phyloP scores from a whole-genome alignment of 805 yeast species.

The Starmerella apicola region DNA sequence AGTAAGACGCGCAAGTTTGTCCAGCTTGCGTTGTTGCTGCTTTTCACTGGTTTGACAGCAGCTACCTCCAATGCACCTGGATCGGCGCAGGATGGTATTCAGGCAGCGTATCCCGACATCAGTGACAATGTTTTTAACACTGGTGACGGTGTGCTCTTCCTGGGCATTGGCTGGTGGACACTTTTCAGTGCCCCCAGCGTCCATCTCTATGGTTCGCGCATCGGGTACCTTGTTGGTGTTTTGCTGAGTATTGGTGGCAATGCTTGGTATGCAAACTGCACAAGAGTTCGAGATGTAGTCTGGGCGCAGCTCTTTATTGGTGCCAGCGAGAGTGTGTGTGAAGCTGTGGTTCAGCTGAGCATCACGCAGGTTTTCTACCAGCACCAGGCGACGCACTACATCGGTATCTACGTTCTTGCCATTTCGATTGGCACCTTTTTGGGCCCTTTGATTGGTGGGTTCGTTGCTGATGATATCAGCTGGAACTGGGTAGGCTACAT shows the following conservation, averaged over 20 bases:
- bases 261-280: slow-evolving; percentile 55
- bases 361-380: slow-evolving; percentile 60
- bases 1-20: slow-evolving; percentile 35
- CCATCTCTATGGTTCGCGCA: slow-evolving; percentile 39
- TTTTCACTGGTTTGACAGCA: slow-evolving; percentile 35
- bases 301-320: slow-evolving; percentile 75
- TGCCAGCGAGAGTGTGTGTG: slow-evolving; percentile 72
- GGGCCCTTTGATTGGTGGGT: slow-evolving; percentile 73
- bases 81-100: slow-evolving; percentile 53
- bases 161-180: slow-evolving; percentile 56
- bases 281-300: slow-evolving; percentile 45
- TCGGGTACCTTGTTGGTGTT: slow-evolving; percentile 52
- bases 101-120: slow-evolving; percentile 44
- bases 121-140: slow-evolving; percentile 60
- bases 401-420: slow-evolving; percentile 63
- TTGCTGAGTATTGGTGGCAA: slow-evolving; percentile 51
- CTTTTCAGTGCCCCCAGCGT: slow-evolving; percentile 30
- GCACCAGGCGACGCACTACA: slow-evolving; percentile 61
- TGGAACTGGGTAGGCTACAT: slow-evolving; percentile 73
- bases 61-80: slow-evolving; percentile 63
- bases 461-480: slow-evolving; percentile 44
- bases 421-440: slow-evolving; percentile 66
- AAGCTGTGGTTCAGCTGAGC: slow-evolving; percentile 55
- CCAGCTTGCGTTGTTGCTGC: slow-evolving; percentile 30
- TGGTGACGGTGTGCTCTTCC: slow-evolving; percentile 67